phyloP scores from a whole-genome alignment of 2,329 filamentous ascomycete genomes.

The Arthroderma uncinatum region DNA sequence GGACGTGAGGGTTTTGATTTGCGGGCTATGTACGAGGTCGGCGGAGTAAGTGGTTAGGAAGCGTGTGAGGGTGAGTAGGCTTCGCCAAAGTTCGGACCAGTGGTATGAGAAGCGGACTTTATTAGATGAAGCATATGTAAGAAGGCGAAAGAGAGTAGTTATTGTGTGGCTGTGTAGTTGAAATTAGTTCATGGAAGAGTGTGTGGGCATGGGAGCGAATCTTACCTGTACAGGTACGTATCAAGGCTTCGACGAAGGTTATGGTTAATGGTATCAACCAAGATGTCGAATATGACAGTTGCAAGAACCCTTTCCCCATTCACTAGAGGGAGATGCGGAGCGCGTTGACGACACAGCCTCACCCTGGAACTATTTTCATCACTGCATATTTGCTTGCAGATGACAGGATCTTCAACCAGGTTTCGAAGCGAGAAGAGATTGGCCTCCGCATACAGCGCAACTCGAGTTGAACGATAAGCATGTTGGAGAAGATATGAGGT shows the following conservation, averaged over 20 bases:
- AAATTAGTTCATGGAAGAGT: not conserved
- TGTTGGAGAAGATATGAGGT: constrained; percentile 91
- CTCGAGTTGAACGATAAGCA: constrained; percentile 69
- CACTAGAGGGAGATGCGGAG: constrained; percentile 69
- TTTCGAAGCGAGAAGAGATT: constrained; percentile 77
- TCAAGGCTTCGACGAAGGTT: constrained; percentile 81
- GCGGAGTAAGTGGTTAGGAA: constrained; percentile 80
- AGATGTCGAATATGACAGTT: constrained; percentile 68
- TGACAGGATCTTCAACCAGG: constrained; percentile 69
- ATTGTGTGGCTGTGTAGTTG: constrained; percentile 49
- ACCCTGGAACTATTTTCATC: constrained; percentile 63
- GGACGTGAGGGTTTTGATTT: constrained; percentile 63
- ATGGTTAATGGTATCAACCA: constrained; percentile 86
- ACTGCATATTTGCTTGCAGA: constrained; percentile 75
- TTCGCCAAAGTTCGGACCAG: constrained; percentile 91
- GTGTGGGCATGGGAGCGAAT: not conserved
- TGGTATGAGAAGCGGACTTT: constrained; percentile 77
- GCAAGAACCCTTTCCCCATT: constrained; percentile 62
- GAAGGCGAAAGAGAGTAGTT: constrained; percentile 67
- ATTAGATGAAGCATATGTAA: constrained; percentile 73
- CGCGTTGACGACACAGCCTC: constrained; percentile 77
- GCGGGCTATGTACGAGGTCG: constrained; percentile 58
- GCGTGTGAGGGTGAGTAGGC: constrained; percentile 72
- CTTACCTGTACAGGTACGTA: constrained; percentile 63
- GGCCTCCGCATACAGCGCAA: constrained; percentile 72